Conservation (phyloP, 2,329 filamentous ascomycete species). For the Venturia nashicola region DNA sequence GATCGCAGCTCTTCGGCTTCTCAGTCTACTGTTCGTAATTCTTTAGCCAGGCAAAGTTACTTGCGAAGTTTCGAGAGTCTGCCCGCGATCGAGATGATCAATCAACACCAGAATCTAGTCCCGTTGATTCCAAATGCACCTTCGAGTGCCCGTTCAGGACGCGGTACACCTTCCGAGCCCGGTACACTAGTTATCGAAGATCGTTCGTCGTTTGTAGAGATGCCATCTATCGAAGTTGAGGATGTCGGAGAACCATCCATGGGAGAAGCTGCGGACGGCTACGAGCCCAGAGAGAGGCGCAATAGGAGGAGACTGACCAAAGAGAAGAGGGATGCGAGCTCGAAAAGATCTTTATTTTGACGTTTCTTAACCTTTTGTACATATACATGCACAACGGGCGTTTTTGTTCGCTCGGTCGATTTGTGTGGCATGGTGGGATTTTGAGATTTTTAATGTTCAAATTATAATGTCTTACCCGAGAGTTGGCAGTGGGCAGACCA, state of each 20-base stretch:
- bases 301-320: slow-evolving; percentile 1
- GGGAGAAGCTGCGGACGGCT: slow-evolving; percentile 1
- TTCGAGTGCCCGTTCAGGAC: neutral
- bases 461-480: neutral
- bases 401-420: neutral
- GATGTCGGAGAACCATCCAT: slow-evolving; percentile 1
- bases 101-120: neutral
- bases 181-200: neutral
- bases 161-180: neutral
- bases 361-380: neutral
- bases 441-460: neutral
- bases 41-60: neutral
- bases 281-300: neutral
- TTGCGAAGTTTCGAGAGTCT: neutral
- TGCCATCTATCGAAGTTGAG: neutral
- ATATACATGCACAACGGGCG: neutral
- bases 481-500: neutral
- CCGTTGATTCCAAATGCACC: neutral
- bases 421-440: neutral
- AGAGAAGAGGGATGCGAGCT: neutral
- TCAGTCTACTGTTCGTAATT: neutral
- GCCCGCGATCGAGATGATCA: neutral
- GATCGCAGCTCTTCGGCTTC: neutral
- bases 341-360: neutral
- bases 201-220: neutral